Evolutionary conservation across 2,329 filamentous ascomycete genomes (phyloP), one percentile per base, ranked within the genome.

Genomic region (Botrytis fabae): DNA sequence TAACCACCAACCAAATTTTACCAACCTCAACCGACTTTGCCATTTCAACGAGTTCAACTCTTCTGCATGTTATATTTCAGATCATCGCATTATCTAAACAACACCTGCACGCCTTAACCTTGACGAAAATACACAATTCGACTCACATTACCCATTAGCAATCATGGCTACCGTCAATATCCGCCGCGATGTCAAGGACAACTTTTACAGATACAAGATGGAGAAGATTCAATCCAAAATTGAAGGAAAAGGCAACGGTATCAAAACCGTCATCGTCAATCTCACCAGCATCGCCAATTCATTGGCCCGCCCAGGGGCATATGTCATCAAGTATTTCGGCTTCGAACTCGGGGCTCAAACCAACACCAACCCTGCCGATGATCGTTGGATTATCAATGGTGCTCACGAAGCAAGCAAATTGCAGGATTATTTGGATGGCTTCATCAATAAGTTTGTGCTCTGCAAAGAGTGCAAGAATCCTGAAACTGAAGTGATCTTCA

Each of bases 171-270:
- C 93, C 86, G 88, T 99, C 90, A 99, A 99, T 86, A 95, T 98
- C 85, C 95, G 95, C 85, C 94, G 93, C 85, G 95, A 98, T 92
- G 92, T 97, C 87, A 92, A 92, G 88, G 96, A 99, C 86, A 92
- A 92, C 86, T 99, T 98, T 91, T 99, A 99, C 87, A 96, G 96
- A 84, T 99, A 99, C 91, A 99, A 99, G 91, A 99, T 99, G 96
- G 96, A 98, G 87, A 92, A 91, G 80, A 87, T 99, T 83, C 94
- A 97, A 88, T 97, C 96, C 84, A 99, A 99, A 89, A 97, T 99
- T 80, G 96, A 99, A 86, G 96, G 96, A 85, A 99, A 99, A 86
- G 96, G 96, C 79, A 99, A 99, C 86, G 96, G 96, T 82, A 99
- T 99, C 90, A 99, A 99, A 88, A 99, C 88, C 80, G 96, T 99